Conservation (phyloP, 2,329 filamentous ascomycete genomes). For the Ascomycota sp. region DNA sequence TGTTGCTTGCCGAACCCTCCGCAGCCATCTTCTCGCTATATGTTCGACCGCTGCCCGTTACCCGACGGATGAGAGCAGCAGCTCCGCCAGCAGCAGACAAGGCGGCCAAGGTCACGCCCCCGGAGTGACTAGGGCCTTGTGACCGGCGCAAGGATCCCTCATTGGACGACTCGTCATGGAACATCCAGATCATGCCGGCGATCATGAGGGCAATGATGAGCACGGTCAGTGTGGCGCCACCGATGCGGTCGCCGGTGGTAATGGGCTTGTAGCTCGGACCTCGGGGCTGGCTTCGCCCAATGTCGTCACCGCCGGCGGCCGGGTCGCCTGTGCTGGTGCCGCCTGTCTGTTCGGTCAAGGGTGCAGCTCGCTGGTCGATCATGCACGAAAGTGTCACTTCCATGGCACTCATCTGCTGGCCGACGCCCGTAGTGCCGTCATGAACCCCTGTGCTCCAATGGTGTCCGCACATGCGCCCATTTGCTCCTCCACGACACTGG, state of each 20-base stretch:
- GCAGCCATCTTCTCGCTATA: constrained; percentile 7
- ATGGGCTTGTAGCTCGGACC: constrained; percentile 9
- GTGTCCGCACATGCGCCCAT: constrained; percentile 35
- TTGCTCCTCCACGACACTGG: constrained; percentile 33
- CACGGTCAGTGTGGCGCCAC: constrained; percentile 41
- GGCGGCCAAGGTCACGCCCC: constrained; percentile 5
- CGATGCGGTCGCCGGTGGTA: constrained; percentile 40
- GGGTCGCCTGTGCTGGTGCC: constrained; percentile 31
- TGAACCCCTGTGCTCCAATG: constrained; percentile 31
- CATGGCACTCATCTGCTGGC: constrained; percentile 48
- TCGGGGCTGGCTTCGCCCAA: constrained; percentile 13
- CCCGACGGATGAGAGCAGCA: constrained; percentile 5
- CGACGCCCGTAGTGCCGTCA: constrained; percentile 38
- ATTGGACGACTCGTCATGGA: constrained; percentile 23
- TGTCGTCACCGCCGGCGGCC: constrained; percentile 22
- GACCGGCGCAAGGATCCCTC: constrained; percentile 12
- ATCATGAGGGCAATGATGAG: constrained; percentile 31
- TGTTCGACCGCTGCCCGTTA: constrained; percentile 3
- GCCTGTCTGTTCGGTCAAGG: constrained; percentile 28
- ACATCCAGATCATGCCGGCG: constrained; percentile 25
- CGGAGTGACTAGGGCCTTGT: constrained; percentile 7
- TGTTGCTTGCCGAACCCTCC: constrained; percentile 4
- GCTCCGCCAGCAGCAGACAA: constrained; percentile 6
- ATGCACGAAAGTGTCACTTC: constrained; percentile 41
- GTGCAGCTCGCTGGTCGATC: constrained; percentile 20